These are phyloP conservation scores for Phylloporus scabripes DNA, from an alignment of 768 basidiomycete species.

Conservation along the genomic window DNA sequence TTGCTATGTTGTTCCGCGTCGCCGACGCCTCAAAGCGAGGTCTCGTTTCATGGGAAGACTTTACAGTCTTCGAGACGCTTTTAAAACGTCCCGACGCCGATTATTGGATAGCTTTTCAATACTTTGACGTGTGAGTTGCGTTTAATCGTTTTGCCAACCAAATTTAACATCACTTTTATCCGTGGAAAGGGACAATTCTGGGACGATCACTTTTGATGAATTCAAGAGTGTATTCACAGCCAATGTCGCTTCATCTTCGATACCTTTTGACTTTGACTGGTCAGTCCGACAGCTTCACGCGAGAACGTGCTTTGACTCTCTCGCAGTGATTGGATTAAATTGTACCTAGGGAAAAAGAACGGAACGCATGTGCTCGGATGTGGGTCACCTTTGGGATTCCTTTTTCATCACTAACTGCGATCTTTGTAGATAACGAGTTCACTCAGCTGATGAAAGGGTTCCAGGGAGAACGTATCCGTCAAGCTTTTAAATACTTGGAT, in stretches of 20 bases:
- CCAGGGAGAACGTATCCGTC: conserved; percentile 94
- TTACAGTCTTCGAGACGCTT: conserved; percentile 89
- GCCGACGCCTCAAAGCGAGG: conserved; percentile 75
- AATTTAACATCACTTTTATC: conserved; percentile 7
- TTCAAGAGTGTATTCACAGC: conserved; percentile 89
- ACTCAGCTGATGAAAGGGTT: conserved; percentile 98
- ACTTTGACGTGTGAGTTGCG: conserved; percentile 84
- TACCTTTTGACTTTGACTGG: conserved; percentile 96
- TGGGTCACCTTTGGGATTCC: conserved; percentile 34
- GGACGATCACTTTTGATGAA: conserved; percentile 88
- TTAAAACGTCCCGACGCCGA: conserved; percentile 94
- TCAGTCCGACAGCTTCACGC: conserved; percentile 26
- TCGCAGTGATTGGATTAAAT: conserved; percentile 85
- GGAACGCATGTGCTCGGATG: conserved; percentile 90
- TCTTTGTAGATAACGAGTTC: conserved; percentile 78
- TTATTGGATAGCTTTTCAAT: conserved; percentile 94
- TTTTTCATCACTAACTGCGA: conserved; percentile 6
- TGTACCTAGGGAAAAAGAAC: conserved; percentile 92
- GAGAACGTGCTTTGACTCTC: background rate
- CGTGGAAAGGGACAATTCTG: conserved; percentile 71
- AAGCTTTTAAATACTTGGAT: conserved; percentile 92
- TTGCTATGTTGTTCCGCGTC: conserved; percentile 83
- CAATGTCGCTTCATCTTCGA: conserved; percentile 70
- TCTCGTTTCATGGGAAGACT: conserved; percentile 91
- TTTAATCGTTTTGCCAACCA: background rate